Conservation (phyloP, 2,329 filamentous ascomycete species). For the Dendrostoma leiphaemia region DNA sequence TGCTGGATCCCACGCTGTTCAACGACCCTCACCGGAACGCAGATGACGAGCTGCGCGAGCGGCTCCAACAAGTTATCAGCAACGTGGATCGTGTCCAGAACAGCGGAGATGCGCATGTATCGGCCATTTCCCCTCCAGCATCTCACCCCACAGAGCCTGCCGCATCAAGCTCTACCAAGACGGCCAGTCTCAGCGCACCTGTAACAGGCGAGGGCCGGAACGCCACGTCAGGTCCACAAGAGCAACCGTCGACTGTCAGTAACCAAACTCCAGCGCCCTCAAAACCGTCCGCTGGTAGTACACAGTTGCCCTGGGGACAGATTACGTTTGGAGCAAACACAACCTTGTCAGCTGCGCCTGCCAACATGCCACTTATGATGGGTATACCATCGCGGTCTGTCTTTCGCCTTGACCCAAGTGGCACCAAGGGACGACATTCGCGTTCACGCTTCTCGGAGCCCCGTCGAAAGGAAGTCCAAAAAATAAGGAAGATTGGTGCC, state of each 20-base stretch:
- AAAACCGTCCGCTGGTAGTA: not conserved
- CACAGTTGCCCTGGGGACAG: slow-evolving; percentile 50
- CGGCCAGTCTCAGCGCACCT: slow-evolving; percentile 22
- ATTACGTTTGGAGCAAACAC: slow-evolving; percentile 47
- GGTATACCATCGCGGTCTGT: slow-evolving; percentile 30
- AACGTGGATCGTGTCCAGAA: slow-evolving; percentile 18
- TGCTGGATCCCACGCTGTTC: slow-evolving; percentile 47
- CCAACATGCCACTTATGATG: slow-evolving; percentile 5
- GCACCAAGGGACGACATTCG: slow-evolving; percentile 47
- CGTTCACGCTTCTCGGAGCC: slow-evolving; percentile 56
- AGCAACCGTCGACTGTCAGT: not conserved
- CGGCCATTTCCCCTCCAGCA: slow-evolving; percentile 18
- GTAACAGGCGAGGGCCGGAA: not conserved
- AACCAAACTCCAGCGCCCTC: not conserved
- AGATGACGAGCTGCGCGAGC: slow-evolving; percentile 9
- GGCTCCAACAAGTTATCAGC: slow-evolving; percentile 10
- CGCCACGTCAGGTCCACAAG: not conserved
- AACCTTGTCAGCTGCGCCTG: slow-evolving; percentile 6
- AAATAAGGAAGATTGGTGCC: slow-evolving; percentile 62
- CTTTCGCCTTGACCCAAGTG: slow-evolving; percentile 53
- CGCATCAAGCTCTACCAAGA: slow-evolving; percentile 5
- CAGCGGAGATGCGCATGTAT: slow-evolving; percentile 13
- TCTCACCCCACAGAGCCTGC: not conserved
- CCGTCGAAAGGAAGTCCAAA: slow-evolving; percentile 63
- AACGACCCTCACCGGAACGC: slow-evolving; percentile 30